Evolutionary conservation across 495 filamentous ascomycete species (phyloP).

Genomic region (Aspergillus steynii): DNA sequence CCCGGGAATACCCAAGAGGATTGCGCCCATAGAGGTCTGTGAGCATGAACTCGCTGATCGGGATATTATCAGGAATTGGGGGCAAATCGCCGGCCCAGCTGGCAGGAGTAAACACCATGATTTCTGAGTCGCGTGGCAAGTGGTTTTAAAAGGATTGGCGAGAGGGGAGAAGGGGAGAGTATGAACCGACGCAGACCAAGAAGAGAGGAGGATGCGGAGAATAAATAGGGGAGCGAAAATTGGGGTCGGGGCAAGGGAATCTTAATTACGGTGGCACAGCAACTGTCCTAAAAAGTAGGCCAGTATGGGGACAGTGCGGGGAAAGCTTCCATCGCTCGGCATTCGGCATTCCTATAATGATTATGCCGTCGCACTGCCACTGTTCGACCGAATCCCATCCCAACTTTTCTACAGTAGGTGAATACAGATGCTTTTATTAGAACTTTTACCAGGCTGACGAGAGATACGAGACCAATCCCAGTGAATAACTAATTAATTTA

Average conservation of each 20-base stretch:
- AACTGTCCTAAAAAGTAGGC: not conserved
- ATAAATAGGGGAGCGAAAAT: conserved; percentile 1
- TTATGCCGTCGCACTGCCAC: not conserved
- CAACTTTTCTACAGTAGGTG: no score
- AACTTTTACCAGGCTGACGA: no score
- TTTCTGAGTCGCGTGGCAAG: conserved; percentile 14
- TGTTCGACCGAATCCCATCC: not conserved
- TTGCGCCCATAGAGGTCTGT: conserved; percentile 70
- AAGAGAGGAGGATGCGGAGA: not conserved
- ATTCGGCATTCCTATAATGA: not conserved
- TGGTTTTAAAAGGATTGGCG: no score
- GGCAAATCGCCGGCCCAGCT: conserved; percentile 68
- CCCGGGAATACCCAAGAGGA: conserved; percentile 60
- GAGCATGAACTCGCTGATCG: conserved; percentile 78
- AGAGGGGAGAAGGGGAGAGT: not conserved
- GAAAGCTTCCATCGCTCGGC: conserved; percentile 7
- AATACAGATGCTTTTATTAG: no score
- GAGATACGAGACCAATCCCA: no score
- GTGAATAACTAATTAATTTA: no score
- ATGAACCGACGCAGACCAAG: not conserved
- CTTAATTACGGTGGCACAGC: not conserved
- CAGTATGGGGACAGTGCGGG: conserved; percentile 7
- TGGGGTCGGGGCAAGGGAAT: not conserved
- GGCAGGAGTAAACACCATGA: conserved; percentile 80
- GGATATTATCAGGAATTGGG: conserved; percentile 71